These are phyloP conservation scores for Tetragonia tetragonoides DNA, from an alignment of 148 eudicot species.

Conservation along the genomic window DNA sequence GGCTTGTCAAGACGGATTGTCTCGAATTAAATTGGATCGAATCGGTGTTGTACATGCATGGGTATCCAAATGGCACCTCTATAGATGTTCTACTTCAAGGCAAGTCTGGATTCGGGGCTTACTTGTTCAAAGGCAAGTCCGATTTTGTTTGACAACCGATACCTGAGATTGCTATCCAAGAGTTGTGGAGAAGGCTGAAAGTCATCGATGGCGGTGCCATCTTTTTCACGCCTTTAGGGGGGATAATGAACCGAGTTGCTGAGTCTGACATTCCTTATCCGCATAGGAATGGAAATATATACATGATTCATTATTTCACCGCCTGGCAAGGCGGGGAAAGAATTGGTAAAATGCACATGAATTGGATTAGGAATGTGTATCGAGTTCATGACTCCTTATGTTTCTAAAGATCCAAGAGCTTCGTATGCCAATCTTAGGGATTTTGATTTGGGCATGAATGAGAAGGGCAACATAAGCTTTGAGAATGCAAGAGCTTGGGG, in stretches of 20 bases:
- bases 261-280: slow-evolving; percentile 39
- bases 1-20: no score
- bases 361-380: slow-evolving; percentile 24
- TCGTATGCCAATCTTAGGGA: slow-evolving; percentile 46
- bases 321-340: slow-evolving; percentile 32
- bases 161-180: no score
- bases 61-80: no score
- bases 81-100: no score
- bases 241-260: slow-evolving; percentile 43
- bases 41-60: no score
- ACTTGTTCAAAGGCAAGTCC: no score
- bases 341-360: slow-evolving; percentile 20
- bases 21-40: no score
- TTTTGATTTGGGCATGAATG: slow-evolving; percentile 42
- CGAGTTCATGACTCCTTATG: slow-evolving; percentile 47
- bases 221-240: no score
- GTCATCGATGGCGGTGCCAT: no score
- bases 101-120: no score
- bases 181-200: no score
- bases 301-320: slow-evolving; percentile 36
- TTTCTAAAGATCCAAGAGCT: slow-evolving; percentile 42
- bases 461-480: slow-evolving; percentile 11
- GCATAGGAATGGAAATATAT: slow-evolving; percentile 40
- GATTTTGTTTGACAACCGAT: no score
- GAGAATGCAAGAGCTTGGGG: slow-evolving; percentile 29